Evolutionary conservation across 129 eudicot species (phyloP).

Genomic region (Helianthus annuus): HanXRQr2.0-SUNRISE NC_035439.2:112763417-112763916

Average conservation of each 20-base stretch:
- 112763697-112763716: background rate
- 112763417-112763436: conserved; percentile 57
- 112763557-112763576: conserved; percentile 34
- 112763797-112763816: conserved; percentile 21
- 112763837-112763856: background rate
- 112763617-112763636: conserved; percentile 48
- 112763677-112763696: conserved; percentile 21
- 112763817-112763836: conserved; percentile 25
- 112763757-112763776: conserved; percentile 10
- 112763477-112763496: conserved; percentile 37
- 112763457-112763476: conserved; percentile 38
- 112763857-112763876: conserved; percentile 24
- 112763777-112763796: conserved; percentile 34
- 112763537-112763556: conserved; percentile 35
- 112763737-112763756: conserved; percentile 33
- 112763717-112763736: conserved; percentile 18
- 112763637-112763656: conserved; percentile 35
- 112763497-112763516: conserved; percentile 47
- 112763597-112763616: conserved; percentile 49
- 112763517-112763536: conserved; percentile 49
- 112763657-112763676: conserved; percentile 18
- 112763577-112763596: conserved; percentile 58
- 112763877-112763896: conserved; percentile 30
- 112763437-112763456: conserved; percentile 51
- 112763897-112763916: conserved; percentile 32